Evolutionary conservation across 1,139 yeast species (phyloP), one percentile per base, ranked within the genome.

Genomic region (Kodamaea sp.): DNA sequence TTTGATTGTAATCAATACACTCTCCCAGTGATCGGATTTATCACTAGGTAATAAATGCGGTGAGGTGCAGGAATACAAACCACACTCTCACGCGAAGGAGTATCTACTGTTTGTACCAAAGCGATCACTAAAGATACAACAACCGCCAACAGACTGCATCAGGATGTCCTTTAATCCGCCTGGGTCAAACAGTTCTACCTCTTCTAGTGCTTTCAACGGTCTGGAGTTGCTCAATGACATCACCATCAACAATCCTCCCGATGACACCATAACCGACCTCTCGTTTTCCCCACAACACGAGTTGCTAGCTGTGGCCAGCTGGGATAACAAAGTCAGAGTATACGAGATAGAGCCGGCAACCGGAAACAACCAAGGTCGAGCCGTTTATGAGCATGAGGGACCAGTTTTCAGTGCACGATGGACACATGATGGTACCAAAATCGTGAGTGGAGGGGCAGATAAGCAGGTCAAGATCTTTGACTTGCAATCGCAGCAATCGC

Each of bases 241-340:
- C 41, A 72, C 78, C n/a, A 70, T 90, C 32, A 76, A 79, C 44
- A 84, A 85, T 51, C 88, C 95, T 2, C 97, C 97, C 9, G 95
- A 87, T 44, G 98, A 94, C 55, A 83, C 96, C 3, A 75, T 94
- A 20, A 76, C 90, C n/a, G 95, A 87, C 48, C 59, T 94, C 38
- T 70, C 89, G 14, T 94, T 92, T 61, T 86, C 96, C n/a, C 88
- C 97, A n/a, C 87, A 76, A 44, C 94, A 85, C 16, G 97, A 94
- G 48, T 67, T 80, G 41, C 60, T 83, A 39, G 80, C 95, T 2
- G 95, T 81, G 3, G 77, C 95, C 8, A 83, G 95, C 24, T 94
- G 99, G 98, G 99, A 94, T 62, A 86, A 85, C 51, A 89, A 89
- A 56, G 96, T 88, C 24, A 75, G 98, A 40, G 83, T 94, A 39